Percentiles rank a stretch among this genome's conserved stretches.
Evolutionary conservation across 345 rosid species (phyloP).

Genomic region (Populus euphratica): DNA sequence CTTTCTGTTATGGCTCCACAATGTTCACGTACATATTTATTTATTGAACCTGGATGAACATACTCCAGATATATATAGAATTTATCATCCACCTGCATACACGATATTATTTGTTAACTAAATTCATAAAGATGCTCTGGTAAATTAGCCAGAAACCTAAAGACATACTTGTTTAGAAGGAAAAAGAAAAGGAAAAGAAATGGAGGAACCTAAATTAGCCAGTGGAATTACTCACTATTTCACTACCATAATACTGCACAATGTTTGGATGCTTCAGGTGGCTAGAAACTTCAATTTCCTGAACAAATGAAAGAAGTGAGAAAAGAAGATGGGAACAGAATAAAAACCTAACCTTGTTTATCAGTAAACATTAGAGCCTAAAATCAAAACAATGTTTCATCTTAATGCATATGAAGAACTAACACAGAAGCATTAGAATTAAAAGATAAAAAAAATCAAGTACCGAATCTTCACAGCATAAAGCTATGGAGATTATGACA

Average conservation of each 20-base stretch:
- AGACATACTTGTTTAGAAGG: not conserved
- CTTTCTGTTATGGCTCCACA: constrained; percentile 90
- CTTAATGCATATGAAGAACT: not conserved
- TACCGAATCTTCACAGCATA: not conserved
- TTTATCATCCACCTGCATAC: constrained; percentile 62
- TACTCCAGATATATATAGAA: constrained; percentile 90
- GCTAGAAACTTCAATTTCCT: constrained; percentile 95
- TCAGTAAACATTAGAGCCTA: not conserved
- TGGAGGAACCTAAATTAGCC: not conserved
- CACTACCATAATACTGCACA: constrained; percentile 98
- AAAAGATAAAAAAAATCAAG: not conserved
- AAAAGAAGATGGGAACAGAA: not conserved
- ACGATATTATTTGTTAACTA: constrained; percentile 12
- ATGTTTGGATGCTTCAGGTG: constrained; percentile 89
- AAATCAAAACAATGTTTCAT: not conserved
- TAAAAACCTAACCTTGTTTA: not conserved
- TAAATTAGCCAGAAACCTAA: not conserved
- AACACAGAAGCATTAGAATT: not conserved
- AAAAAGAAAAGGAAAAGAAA: not conserved
- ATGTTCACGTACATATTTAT: constrained; percentile 80
- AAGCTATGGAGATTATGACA: not conserved
- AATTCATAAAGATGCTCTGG: constrained; percentile 8
- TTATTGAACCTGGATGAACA: constrained; percentile 96
- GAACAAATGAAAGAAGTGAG: constrained; percentile 24
- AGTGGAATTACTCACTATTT: constrained; percentile 61